phyloP scores from a whole-genome alignment of 2,329 filamentous ascomycete species.

The Lecanicillium sp. region DNA sequence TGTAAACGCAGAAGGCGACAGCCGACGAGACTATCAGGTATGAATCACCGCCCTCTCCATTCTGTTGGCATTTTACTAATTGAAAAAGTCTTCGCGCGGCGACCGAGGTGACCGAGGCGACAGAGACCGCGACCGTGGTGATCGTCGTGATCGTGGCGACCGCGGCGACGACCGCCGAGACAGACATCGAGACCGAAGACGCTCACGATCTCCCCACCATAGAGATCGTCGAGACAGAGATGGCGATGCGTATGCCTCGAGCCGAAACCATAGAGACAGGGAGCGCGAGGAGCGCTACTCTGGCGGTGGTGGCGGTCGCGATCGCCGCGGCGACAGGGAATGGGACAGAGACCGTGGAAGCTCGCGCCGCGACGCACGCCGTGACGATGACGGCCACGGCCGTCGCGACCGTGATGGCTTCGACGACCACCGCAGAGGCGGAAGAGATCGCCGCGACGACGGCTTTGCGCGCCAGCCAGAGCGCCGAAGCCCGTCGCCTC shows the following conservation, averaged over 20 bases:
- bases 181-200: slow-evolving; percentile 49
- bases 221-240: slow-evolving; percentile 63
- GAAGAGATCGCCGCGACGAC: slow-evolving; percentile 36
- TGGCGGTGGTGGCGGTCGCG: slow-evolving; percentile 54
- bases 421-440: slow-evolving; percentile 45
- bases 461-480: slow-evolving; percentile 41
- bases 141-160: slow-evolving; percentile 28
- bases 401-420: slow-evolving; percentile 52
- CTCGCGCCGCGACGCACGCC: slow-evolving; percentile 54
- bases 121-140: slow-evolving; percentile 29
- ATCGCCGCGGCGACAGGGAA: slow-evolving; percentile 63
- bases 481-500: slow-evolving; percentile 71
- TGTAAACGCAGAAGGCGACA: slow-evolving; percentile 38
- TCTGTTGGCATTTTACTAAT: slow-evolving; percentile 17
- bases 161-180: slow-evolving; percentile 29
- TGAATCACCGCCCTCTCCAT: slow-evolving; percentile 21
- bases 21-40: slow-evolving; percentile 52
- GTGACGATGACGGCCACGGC: slow-evolving; percentile 54
- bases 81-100: slow-evolving; percentile 24
- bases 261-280: slow-evolving; percentile 84
- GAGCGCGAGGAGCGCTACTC: slow-evolving; percentile 91
- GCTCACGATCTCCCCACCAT: slow-evolving; percentile 81
- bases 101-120: slow-evolving; percentile 28
- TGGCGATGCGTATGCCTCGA: slow-evolving; percentile 88
- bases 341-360: slow-evolving; percentile 67